Conservation (phyloP, 2,329 filamentous ascomycete genomes). For the Talaromyces sp. region DNA sequence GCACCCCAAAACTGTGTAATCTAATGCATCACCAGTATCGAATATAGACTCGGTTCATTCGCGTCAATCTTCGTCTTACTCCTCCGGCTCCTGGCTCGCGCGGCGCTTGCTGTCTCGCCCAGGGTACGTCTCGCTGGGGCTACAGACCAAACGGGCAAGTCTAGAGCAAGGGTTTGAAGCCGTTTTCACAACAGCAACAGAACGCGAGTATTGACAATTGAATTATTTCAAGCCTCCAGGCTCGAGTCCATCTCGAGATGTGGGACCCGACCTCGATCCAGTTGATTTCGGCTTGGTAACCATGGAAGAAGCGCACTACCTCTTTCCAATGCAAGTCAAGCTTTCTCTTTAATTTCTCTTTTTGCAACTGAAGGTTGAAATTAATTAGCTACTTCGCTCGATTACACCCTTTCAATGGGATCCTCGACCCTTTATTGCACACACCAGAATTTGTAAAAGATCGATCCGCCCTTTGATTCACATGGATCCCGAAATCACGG, state of each 20-base stretch:
- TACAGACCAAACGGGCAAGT: slow-evolving; percentile 24
- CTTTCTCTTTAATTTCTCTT: neutral
- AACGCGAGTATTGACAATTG: slow-evolving; percentile 19
- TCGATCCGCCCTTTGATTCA: slow-evolving; percentile 31
- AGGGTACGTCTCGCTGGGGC: slow-evolving; percentile 28
- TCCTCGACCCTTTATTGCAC: slow-evolving; percentile 33
- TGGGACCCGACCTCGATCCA: slow-evolving; percentile 31
- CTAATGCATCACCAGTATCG: neutral
- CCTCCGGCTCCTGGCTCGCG: slow-evolving; percentile 9
- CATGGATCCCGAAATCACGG: slow-evolving; percentile 34
- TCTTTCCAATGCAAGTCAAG: slow-evolving; percentile 30
- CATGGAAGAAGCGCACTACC: slow-evolving; percentile 28
- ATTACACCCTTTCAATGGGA: slow-evolving; percentile 32
- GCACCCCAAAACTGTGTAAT: neutral
- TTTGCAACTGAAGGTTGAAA: neutral
- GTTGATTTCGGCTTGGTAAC: slow-evolving; percentile 32
- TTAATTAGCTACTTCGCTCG: slow-evolving; percentile 29
- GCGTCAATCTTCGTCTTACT: neutral
- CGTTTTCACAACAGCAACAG: slow-evolving; percentile 16
- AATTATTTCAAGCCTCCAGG: slow-evolving; percentile 28
- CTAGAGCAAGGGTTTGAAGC: slow-evolving; percentile 27
- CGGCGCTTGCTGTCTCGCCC: slow-evolving; percentile 24
- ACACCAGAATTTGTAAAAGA: slow-evolving; percentile 30
- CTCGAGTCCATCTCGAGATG: slow-evolving; percentile 23
- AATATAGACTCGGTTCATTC: neutral